Evolutionary conservation across 2,329 filamentous ascomycete species (phyloP).

Genomic region (Albophoma yamanashiensis): DNA sequence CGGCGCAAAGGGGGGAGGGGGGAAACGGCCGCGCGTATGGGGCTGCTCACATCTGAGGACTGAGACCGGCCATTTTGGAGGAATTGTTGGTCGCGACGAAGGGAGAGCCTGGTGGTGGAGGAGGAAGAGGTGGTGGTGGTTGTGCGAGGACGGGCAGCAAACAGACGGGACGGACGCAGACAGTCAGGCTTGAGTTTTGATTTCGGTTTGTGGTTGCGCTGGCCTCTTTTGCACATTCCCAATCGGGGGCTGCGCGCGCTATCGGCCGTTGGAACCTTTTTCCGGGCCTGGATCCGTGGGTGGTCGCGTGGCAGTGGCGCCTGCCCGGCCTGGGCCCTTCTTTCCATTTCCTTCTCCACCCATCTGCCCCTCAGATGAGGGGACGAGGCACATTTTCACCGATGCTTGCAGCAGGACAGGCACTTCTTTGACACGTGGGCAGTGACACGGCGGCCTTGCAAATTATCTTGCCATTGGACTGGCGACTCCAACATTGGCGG

Average conservation of each 20-base stretch:
- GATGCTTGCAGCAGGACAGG: background rate
- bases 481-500: background rate
- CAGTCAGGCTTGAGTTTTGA: background rate
- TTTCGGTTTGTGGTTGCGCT: slow-evolving; percentile 4
- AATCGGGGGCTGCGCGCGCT: background rate
- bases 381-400: background rate
- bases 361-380: background rate
- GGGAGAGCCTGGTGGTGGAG: background rate
- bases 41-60: slow-evolving; percentile 49
- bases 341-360: background rate
- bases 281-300: slow-evolving; percentile 2
- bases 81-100: background rate
- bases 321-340: background rate
- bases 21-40: background rate
- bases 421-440: background rate
- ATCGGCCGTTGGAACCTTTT: slow-evolving; percentile 8
- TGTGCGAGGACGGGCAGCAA: background rate
- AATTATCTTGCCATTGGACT: background rate
- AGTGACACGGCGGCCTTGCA: background rate
- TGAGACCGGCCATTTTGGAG: slow-evolving; percentile 48
- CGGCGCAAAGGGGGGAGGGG: background rate
- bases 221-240: slow-evolving; percentile 7
- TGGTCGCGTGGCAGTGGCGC: background rate
- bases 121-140: background rate
- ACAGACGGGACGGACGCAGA: background rate